A percentile compares a stretch with the other conserved stretches of the same genome.
Evolutionary conservation across 1,139 yeast species (phyloP).

Genomic region (Yamadazyma oceani): DNA sequence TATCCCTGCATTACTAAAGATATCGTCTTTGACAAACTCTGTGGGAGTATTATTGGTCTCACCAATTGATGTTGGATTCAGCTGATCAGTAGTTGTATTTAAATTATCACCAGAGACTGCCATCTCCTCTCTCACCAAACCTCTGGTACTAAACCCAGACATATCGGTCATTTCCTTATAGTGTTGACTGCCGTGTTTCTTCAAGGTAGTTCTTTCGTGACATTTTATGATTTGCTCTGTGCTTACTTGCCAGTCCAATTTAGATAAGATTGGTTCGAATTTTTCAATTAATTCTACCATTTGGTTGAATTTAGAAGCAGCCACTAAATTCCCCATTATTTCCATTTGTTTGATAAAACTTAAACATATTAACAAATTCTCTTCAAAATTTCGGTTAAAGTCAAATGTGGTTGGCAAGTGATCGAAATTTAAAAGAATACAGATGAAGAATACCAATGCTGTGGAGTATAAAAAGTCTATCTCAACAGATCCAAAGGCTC

Average conservation of each 20-base stretch:
- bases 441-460: constrained; percentile 24
- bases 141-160: no score
- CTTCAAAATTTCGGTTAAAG: constrained; percentile 17
- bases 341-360: constrained; percentile 25
- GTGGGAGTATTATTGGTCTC: background rate
- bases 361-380: constrained; percentile 22
- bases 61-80: no score
- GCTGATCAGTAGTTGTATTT: no score
- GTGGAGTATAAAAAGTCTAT: constrained; percentile 26
- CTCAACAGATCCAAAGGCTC: constrained; percentile 29
- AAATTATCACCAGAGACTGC: no score
- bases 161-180: no score
- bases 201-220: background rate
- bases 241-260: constrained; percentile 5
- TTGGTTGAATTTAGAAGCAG: constrained; percentile 25
- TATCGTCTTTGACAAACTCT: background rate
- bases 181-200: no score
- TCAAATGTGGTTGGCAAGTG: background rate
- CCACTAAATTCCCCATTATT: constrained; percentile 24
- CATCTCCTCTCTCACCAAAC: no score
- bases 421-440: constrained; percentile 19
- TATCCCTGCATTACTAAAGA: background rate
- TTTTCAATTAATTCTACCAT: constrained; percentile 17
- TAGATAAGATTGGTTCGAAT: constrained; percentile 9
- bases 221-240: background rate